Evolutionary conservation across 805 yeast genomes (phyloP).

Genomic region (Ogataea methylovora): DNA sequence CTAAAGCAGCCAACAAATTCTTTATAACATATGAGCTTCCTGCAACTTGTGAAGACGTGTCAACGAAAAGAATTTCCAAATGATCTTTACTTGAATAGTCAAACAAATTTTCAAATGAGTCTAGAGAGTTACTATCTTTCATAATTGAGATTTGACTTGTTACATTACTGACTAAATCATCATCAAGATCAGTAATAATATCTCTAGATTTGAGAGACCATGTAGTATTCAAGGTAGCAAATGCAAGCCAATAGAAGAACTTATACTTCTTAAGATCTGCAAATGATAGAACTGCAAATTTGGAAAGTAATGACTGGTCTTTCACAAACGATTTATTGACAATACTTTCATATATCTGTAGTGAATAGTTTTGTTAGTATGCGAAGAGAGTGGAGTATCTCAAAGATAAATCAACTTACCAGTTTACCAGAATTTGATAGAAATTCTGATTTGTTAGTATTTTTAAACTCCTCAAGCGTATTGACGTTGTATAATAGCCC

Average conservation of each 20-base stretch:
- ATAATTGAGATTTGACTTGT: constrained; percentile 6
- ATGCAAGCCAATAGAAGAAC: constrained; percentile 85
- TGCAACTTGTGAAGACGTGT: constrained; percentile 15
- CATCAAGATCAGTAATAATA: constrained; percentile 1
- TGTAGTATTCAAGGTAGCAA: constrained; percentile 53
- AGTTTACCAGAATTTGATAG: constrained; percentile 33
- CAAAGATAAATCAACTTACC: constrained; percentile 9
- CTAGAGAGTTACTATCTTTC: constrained; percentile 2
- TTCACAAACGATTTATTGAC: constrained; percentile 24
- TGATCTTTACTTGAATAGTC: constrained; percentile 1
- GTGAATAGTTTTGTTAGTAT: neutral
- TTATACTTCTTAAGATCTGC: constrained; percentile 86
- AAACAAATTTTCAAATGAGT: constrained; percentile 5
- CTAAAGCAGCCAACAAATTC: constrained; percentile 20
- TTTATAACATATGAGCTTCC: constrained; percentile 15
- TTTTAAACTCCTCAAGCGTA: constrained; percentile 80
- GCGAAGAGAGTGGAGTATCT: neutral
- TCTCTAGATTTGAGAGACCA: constrained; percentile 30
- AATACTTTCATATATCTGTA: constrained; percentile 17
- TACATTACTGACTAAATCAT: constrained; percentile 7
- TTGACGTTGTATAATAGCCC: constrained; percentile 55
- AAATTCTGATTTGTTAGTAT: constrained; percentile 52
- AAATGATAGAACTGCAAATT: constrained; percentile 54
- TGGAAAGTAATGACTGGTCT: constrained; percentile 33
- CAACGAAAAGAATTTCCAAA: constrained; percentile 16